A percentile compares a stretch with the other conserved stretches of the same genome.
Evolutionary conservation across 805 yeast species (phyloP).

Genomic region (Candida khao-thaluensis): DNA sequence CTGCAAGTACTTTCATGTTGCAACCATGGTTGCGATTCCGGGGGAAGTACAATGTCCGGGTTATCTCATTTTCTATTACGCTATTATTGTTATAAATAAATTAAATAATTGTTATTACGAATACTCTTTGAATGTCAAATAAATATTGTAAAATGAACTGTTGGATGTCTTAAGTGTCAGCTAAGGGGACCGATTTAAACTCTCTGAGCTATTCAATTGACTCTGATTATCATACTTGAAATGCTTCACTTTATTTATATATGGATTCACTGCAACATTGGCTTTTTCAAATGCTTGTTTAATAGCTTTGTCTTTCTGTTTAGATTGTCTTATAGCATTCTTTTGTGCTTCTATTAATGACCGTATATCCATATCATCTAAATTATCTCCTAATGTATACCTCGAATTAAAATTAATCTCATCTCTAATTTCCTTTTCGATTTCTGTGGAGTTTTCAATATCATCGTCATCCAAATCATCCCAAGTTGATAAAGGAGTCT

Average conservation of each 20-base stretch:
- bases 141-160: too few species aligned
- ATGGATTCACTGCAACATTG: slow-evolving; percentile 4
- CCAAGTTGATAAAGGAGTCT: slow-evolving; percentile 72
- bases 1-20: too few species aligned
- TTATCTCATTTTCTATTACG: too few species aligned
- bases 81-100: too few species aligned
- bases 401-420: slow-evolving; percentile 39
- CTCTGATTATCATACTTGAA: slow-evolving; percentile 30
- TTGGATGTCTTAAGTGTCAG: too few species aligned
- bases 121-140: too few species aligned
- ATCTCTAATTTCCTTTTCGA: slow-evolving; percentile 34
- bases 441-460: slow-evolving; percentile 36
- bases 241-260: slow-evolving; percentile 6
- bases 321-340: slow-evolving; percentile 35
- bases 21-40: slow-evolving; percentile 2
- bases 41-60: too few species aligned
- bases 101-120: too few species aligned
- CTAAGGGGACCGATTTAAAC: background rate
- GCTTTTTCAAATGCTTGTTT: slow-evolving; percentile 36
- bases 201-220: slow-evolving; percentile 20
- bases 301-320: slow-evolving; percentile 42
- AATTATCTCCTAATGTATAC: slow-evolving; percentile 24
- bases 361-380: slow-evolving; percentile 39
- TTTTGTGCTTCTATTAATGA: slow-evolving; percentile 38
- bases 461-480: slow-evolving; percentile 50